Evolutionary conservation across 1,284 basidiomycete species (phyloP).

Genomic region (Exsudoporus floridanus): DNA sequence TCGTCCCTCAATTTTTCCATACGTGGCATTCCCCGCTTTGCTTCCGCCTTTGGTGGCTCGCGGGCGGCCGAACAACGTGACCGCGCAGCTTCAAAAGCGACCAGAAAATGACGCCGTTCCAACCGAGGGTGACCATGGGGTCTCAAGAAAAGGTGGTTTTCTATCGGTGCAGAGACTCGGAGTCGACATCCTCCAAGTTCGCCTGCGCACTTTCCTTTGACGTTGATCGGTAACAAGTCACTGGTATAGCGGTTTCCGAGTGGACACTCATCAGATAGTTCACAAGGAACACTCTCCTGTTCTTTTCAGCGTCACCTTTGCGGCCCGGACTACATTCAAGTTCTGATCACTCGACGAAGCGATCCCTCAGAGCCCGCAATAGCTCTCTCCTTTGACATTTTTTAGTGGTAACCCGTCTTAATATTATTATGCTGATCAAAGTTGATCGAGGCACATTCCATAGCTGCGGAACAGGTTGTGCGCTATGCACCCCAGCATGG

Average conservation of each 20-base stretch:
- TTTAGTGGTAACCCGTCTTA: neutral
- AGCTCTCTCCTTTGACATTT: neutral
- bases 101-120: conserved; percentile 13
- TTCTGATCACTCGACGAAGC: too few species aligned
- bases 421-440: neutral
- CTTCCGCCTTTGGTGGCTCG: conserved; percentile 17
- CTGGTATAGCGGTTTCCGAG: conserved; percentile 34
- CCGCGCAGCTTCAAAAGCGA: conserved; percentile 27
- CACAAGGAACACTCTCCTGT: conserved; percentile 20
- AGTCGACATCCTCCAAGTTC: conserved; percentile 4
- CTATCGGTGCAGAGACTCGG: conserved; percentile 1
- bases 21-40: conserved; percentile 29
- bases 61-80: too few species aligned
- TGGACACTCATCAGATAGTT: conserved; percentile 15
- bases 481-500: neutral
- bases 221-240: conserved; percentile 30
- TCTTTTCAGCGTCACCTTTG: conserved; percentile 32
- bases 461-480: too few species aligned
- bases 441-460: neutral
- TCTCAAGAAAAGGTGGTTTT: conserved; percentile 34
- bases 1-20: conserved; percentile 29
- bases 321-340: too few species aligned
- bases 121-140: conserved; percentile 4
- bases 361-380: neutral
- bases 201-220: conserved; percentile 11